Percentiles rank a stretch among this genome's conserved stretches.
phyloP scores from a whole-genome alignment of 2,329 filamentous ascomycete species.

The Sarocladium kiliense region DNA sequence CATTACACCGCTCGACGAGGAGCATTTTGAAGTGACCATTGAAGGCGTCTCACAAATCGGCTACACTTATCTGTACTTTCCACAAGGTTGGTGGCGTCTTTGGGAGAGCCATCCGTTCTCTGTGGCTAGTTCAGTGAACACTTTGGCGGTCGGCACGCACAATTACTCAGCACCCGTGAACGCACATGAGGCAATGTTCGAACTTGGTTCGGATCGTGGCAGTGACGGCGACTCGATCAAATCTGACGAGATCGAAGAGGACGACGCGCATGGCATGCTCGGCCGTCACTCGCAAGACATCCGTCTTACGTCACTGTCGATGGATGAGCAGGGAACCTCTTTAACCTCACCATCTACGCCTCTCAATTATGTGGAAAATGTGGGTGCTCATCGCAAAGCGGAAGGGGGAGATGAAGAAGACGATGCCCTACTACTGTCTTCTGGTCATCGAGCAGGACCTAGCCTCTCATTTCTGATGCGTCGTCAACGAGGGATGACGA shows the following conservation, averaged over 20 bases:
- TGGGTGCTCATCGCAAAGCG: not conserved
- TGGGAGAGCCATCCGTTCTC: constrained; percentile 29
- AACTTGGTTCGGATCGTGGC: not conserved
- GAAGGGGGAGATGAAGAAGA: not conserved
- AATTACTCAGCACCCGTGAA: not conserved
- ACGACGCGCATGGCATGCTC: not conserved
- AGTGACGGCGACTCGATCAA: not conserved
- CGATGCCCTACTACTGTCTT: not conserved
- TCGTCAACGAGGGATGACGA: constrained; percentile 13
- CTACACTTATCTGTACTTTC: constrained; percentile 24
- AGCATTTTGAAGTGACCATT: constrained; percentile 21
- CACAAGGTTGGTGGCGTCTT: constrained; percentile 18
- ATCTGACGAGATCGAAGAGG: not conserved
- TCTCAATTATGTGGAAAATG: not conserved
- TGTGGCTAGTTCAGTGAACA: constrained; percentile 11
- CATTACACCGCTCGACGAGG: constrained; percentile 17
- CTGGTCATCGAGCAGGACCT: not conserved
- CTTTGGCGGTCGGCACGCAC: not conserved
- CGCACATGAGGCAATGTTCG: not conserved
- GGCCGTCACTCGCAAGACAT: not conserved
- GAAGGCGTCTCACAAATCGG: constrained; percentile 16
- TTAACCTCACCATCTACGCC: not conserved
- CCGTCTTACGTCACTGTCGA: not conserved
- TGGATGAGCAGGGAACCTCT: not conserved
- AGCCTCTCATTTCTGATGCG: constrained; percentile 15